Percentiles rank a stretch among this genome's conserved stretches.
Evolutionary conservation across 768 basidiomycete genomes (phyloP).

Genomic region (Sporobolomyces phaffii): DNA sequence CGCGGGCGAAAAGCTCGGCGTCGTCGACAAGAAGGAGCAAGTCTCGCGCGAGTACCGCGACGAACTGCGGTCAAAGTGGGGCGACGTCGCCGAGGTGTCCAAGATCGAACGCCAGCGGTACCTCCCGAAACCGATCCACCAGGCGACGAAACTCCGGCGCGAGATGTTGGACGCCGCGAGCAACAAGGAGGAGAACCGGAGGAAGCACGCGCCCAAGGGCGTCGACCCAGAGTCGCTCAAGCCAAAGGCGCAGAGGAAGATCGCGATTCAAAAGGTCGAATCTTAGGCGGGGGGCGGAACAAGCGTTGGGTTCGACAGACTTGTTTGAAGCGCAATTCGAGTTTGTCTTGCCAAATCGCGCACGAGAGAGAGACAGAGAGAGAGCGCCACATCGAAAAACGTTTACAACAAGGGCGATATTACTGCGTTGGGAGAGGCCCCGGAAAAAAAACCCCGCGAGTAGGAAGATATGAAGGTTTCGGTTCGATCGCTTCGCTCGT

Average conservation of each 20-base stretch:
- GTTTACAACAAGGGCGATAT: too few species aligned
- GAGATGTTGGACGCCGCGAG: conserved; percentile 85
- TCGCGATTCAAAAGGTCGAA: conserved; percentile 75
- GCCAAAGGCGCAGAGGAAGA: conserved; percentile 86
- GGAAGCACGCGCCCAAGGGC: conserved; percentile 68
- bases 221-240: conserved; percentile 72
- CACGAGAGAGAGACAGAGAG: too few species aligned
- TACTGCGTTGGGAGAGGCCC: too few species aligned
- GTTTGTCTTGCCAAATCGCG: too few species aligned
- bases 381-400: too few species aligned
- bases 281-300: conserved; percentile 27
- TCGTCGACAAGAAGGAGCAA: conserved; percentile 80
- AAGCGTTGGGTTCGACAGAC: too few species aligned
- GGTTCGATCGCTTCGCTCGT: too few species aligned
- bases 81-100: conserved; percentile 70
- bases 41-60: conserved; percentile 89
- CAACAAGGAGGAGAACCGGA: conserved; percentile 86
- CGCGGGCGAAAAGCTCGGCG: conserved; percentile 83
- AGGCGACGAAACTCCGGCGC: conserved; percentile 75
- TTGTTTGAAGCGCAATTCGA: too few species aligned
- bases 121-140: conserved; percentile 83
- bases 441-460: too few species aligned
- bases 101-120: conserved; percentile 72
- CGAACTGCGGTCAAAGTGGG: conserved; percentile 81
- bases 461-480: too few species aligned